Conservation (phyloP, 2,329 filamentous ascomycete species). For the Thielaviopsis cerberus region DNA sequence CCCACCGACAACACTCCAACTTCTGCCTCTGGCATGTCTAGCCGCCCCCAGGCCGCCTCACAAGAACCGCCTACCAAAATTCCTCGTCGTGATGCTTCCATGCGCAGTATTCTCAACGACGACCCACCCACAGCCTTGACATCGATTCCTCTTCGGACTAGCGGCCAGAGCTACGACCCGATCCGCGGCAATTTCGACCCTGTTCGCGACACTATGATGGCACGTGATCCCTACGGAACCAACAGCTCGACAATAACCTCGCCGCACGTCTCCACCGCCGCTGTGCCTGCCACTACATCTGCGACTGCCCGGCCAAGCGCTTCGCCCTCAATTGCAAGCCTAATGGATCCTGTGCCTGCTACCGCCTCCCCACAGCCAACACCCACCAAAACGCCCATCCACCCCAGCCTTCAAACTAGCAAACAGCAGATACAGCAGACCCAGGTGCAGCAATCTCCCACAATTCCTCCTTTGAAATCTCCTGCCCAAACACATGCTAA, state of each 20-base stretch:
- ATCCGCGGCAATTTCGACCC: conserved; percentile 60
- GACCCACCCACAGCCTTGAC: conserved; percentile 27
- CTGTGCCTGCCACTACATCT: conserved; percentile 37
- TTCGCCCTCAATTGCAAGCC: conserved; percentile 78
- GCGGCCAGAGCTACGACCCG: conserved; percentile 75
- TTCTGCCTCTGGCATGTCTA: conserved; percentile 14
- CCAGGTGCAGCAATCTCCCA: background rate
- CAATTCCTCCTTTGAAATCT: background rate
- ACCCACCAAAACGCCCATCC: conserved; percentile 19
- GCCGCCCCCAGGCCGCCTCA: conserved; percentile 15
- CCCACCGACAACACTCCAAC: conserved; percentile 10
- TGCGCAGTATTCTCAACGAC: conserved; percentile 38
- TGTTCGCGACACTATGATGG: conserved; percentile 40
- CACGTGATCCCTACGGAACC: conserved; percentile 30
- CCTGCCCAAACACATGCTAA: background rate
- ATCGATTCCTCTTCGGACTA: conserved; percentile 36
- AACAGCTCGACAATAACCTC: conserved; percentile 26
- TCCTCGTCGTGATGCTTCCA: conserved; percentile 35
- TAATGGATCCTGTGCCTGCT: conserved; percentile 49
- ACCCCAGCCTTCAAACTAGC: conserved; percentile 19
- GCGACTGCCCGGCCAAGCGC: conserved; percentile 49
- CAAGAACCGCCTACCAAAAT: conserved; percentile 25
- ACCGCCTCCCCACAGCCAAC: conserved; percentile 20
- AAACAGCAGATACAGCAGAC: background rate
- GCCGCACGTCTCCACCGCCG: conserved; percentile 30